Conservation (phyloP, 225 moss, liverwort and hornwort species). For the Polytrichum commune region DNA sequence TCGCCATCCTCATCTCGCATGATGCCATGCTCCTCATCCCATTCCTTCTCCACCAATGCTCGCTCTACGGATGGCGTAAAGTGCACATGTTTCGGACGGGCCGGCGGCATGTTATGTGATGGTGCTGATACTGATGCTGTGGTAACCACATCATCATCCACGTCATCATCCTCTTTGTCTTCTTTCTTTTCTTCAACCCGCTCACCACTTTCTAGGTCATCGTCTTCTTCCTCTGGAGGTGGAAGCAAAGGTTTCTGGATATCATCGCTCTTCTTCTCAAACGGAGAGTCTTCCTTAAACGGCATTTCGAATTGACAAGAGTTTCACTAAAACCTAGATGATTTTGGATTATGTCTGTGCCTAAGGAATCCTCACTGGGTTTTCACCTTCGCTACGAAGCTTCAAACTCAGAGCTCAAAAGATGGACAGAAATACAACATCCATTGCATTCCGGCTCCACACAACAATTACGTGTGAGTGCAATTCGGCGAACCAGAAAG, state of each 20-base stretch:
- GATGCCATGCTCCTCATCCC: slow-evolving; percentile 40
- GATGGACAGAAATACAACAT: no score
- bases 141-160: slow-evolving; percentile 5
- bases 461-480: no score
- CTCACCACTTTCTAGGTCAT: slow-evolving; percentile 13
- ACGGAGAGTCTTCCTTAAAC: slow-evolving; percentile 44
- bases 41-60: slow-evolving; percentile 31
- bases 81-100: slow-evolving; percentile 32
- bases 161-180: slow-evolving; percentile 1
- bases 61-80: slow-evolving; percentile 46
- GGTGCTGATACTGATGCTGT: no score
- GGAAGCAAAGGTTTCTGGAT: slow-evolving; percentile 41
- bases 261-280: slow-evolving; percentile 30
- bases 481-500: no score
- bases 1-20: slow-evolving; percentile 23
- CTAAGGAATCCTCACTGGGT: no score
- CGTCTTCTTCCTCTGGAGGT: slow-evolving; percentile 2
- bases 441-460: no score
- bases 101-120: no score
- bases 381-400: no score
- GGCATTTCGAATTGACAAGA: slow-evolving; percentile 25
- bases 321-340: no score
- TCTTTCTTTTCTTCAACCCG: slow-evolving; percentile 14
- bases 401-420: no score
- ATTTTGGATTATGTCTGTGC: no score